Conservation (phyloP, 306 rosid genomes). For the barrel medic (Medicago truncatula) region DNA sequence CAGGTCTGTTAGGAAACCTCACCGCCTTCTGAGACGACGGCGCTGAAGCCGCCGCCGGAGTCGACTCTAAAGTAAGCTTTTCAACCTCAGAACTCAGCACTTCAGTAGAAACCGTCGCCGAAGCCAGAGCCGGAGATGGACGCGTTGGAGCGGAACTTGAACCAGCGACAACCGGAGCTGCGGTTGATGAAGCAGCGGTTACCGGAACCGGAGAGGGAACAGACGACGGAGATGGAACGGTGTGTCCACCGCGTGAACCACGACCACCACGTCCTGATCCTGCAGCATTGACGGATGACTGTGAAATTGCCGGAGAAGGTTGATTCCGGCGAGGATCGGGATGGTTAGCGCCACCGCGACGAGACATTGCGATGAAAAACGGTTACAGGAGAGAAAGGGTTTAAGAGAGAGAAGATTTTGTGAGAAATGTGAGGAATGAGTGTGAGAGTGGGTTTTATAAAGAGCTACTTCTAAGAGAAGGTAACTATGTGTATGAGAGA, state of each 20-base stretch:
- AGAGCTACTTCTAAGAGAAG: too few relatives aligned
- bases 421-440: background rate
- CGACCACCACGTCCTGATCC: constrained; percentile 38
- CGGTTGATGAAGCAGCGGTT: background rate
- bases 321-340: background rate
- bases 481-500: too few relatives aligned
- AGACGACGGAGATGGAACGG: background rate
- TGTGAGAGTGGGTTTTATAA: background rate
- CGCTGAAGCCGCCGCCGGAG: constrained; percentile 25
- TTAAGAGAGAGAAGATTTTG: background rate
- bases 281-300: background rate
- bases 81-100: constrained; percentile 8
- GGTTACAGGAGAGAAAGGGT: background rate
- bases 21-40: constrained; percentile 52
- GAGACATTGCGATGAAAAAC: constrained; percentile 1
- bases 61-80: constrained; percentile 37
- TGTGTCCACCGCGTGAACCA: background rate
- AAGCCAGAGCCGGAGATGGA: background rate
- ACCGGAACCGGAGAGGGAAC: background rate
- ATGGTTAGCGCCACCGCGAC: background rate
- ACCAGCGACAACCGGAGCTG: background rate
- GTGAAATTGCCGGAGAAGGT: background rate
- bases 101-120: background rate
- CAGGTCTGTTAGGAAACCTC: constrained; percentile 52
- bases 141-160: constrained; percentile 1